phyloP scores from a whole-genome alignment of 768 basidiomycete genomes.

The Clathrus columnatus region DNA sequence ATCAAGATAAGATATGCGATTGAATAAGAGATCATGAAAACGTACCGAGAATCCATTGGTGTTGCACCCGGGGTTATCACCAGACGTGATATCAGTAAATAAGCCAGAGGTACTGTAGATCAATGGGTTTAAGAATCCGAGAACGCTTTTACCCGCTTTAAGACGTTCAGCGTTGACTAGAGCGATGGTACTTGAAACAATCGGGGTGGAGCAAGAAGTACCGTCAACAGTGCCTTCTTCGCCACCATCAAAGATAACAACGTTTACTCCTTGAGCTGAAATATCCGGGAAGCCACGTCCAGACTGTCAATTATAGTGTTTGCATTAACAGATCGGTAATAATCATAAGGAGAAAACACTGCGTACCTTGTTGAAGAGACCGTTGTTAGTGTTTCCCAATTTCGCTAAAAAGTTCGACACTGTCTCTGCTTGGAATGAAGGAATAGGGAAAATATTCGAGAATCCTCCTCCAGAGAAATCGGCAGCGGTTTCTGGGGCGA shows the following conservation, averaged over 20 bases:
- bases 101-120: conserved; percentile 19
- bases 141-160: conserved; percentile 19
- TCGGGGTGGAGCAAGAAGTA: conserved; percentile 28
- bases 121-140: conserved; percentile 32
- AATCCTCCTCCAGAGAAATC: conserved; percentile 16
- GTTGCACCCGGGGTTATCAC: conserved; percentile 56
- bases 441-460: conserved; percentile 11
- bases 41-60: conserved; percentile 33
- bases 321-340: not conserved
- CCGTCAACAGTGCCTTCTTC: conserved; percentile 13
- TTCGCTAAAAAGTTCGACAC: conserved; percentile 28
- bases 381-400: conserved; percentile 22
- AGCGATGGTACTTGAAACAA: conserved; percentile 25
- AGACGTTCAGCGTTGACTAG: conserved; percentile 27
- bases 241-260: conserved; percentile 10
- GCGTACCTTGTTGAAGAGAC: conserved; percentile 21
- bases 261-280: conserved; percentile 26
- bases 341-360: not conserved
- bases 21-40: not conserved
- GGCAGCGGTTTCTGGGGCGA: conserved; percentile 12
- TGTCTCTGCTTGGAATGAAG: conserved; percentile 19
- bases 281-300: conserved; percentile 44
- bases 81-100: conserved; percentile 44
- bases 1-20: not conserved
- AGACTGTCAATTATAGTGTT: conserved; percentile 10